Evolutionary conservation across 306 rosid species (phyloP).

Genomic region (Medicago arabica): DNA sequence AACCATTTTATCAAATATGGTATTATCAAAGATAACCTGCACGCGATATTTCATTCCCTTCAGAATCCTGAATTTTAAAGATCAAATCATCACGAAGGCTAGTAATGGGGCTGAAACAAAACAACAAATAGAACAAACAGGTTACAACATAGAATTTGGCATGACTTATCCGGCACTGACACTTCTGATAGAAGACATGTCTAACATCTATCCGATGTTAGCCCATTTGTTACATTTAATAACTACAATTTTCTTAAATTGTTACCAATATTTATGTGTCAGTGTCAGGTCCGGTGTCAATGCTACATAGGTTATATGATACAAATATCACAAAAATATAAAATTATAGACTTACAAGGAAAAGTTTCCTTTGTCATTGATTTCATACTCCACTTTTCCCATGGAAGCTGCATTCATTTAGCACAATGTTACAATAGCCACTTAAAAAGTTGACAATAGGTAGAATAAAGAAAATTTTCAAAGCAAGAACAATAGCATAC

Average conservation of each 20-base stretch:
- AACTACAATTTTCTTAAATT: background rate
- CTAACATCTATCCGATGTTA: background rate
- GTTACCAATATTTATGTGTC: background rate
- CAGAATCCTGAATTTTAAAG: conserved; percentile 62
- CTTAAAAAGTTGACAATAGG: conserved; percentile 3
- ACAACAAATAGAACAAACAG: conserved; percentile 35
- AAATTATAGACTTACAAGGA: conserved; percentile 65
- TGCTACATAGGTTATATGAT: background rate
- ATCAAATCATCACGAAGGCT: conserved; percentile 77
- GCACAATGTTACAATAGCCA: conserved; percentile 33
- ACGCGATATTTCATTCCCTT: conserved; percentile 71
- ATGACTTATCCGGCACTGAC: background rate
- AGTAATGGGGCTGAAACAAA: conserved; percentile 70
- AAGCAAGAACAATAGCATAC: conserved; percentile 48
- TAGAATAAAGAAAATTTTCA: background rate
- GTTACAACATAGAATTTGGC: conserved; percentile 27
- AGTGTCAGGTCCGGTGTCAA: background rate
- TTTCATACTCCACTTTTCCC: conserved; percentile 72
- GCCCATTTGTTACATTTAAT: background rate
- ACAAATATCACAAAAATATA: background rate
- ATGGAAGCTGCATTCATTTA: conserved; percentile 75
- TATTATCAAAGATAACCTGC: conserved; percentile 55
- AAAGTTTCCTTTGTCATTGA: conserved; percentile 72
- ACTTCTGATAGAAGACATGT: background rate
- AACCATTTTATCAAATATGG: conserved; percentile 7